Evolutionary conservation across 768 basidiomycete species (phyloP).

Genomic region (Leccinum olivaceopallidum): DNA sequence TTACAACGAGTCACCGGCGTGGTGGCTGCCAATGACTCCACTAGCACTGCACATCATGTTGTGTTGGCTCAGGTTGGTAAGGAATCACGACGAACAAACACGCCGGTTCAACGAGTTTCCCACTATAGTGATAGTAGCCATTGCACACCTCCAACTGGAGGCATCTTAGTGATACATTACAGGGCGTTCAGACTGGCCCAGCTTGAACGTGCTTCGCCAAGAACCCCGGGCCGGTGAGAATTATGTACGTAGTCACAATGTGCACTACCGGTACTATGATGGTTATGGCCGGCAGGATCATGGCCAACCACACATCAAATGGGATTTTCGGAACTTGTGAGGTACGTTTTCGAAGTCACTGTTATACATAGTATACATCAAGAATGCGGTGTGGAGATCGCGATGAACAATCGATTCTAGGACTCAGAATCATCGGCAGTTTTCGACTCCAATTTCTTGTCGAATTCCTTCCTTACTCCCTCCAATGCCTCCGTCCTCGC

Average conservation of each 20-base stretch:
- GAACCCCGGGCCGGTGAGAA: not conserved
- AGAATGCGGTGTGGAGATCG: not conserved
- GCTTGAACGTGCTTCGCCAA: not conserved
- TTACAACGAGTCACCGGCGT: constrained; percentile 7
- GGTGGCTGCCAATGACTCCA: constrained; percentile 1
- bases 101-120: not conserved
- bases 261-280: not conserved
- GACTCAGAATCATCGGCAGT: not conserved
- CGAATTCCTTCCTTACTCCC: constrained; percentile 10
- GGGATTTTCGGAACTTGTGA: not conserved
- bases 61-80: not conserved
- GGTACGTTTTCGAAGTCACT: not conserved
- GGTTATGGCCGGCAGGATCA: not conserved
- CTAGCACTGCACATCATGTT: not conserved
- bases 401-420: not conserved
- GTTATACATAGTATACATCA: not conserved
- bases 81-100: not conserved
- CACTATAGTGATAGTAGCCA: not conserved
- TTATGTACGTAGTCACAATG: not conserved
- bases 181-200: not conserved
- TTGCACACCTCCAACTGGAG: not conserved
- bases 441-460: constrained; percentile 4
- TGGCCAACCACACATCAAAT: not conserved
- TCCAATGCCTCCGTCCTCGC: constrained; percentile 13
- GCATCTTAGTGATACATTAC: not conserved